phyloP scores from a whole-genome alignment of 192 early-diverging fungal species.

The Podochytrium sp. region DNA sequence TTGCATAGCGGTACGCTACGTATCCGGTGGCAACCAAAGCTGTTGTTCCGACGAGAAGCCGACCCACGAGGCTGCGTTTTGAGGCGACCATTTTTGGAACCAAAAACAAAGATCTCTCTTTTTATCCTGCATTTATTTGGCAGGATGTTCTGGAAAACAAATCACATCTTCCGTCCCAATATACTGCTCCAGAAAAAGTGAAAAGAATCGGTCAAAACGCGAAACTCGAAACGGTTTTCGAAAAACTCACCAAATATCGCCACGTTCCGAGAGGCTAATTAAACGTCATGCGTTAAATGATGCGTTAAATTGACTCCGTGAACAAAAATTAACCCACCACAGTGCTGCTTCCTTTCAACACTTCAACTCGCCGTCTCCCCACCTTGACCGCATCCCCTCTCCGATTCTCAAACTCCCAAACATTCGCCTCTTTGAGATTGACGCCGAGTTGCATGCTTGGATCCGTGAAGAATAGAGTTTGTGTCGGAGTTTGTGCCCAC shows the following conservation, averaged over 20 bases:
- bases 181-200: neutral
- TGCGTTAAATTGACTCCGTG: neutral
- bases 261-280: neutral
- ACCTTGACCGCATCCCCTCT: neutral
- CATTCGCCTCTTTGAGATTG: neutral
- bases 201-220: neutral
- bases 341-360: neutral
- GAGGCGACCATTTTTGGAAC: neutral
- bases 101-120: too few species aligned
- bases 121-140: too few species aligned
- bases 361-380: constrained; percentile 11
- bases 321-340: neutral
- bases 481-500: constrained; percentile 5
- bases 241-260: constrained; percentile 9
- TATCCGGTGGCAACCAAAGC: constrained; percentile 38
- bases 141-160: constrained; percentile 1
- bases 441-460: neutral
- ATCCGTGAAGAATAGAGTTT: constrained; percentile 26
- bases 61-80: constrained; percentile 13
- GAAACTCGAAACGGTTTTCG: neutral
- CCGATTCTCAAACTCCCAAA: constrained; percentile 27
- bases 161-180: neutral
- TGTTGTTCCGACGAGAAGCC: constrained; percentile 5
- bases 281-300: too few species aligned
- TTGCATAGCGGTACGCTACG: constrained; percentile 64